Conservation (phyloP, 208 protist genomes). For the Leishmania major region DNA sequence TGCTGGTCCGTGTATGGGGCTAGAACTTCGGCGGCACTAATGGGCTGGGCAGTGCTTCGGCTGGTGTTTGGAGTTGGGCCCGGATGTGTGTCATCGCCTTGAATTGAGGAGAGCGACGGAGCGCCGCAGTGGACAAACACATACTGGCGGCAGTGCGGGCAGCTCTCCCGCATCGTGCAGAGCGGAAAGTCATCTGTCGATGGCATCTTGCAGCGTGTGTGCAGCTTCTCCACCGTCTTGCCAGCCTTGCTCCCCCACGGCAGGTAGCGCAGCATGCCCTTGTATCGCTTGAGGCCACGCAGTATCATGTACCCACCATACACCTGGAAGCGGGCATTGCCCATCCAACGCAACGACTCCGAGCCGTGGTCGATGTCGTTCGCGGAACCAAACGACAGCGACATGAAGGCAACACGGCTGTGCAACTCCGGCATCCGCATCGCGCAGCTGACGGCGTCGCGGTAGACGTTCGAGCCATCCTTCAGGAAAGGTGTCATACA, state of each 20-base stretch:
- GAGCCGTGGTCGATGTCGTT: conserved; percentile 88
- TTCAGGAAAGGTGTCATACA: conserved; percentile 44
- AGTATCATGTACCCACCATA: conserved; percentile 73
- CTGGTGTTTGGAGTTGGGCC: conserved; percentile 9
- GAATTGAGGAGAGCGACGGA: conserved; percentile 8
- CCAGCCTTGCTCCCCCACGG: conserved; percentile 60
- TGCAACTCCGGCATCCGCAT: conserved; percentile 45
- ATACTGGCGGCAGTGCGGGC: conserved; percentile 68
- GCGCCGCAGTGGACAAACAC: conserved; percentile 12
- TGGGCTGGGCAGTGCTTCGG: neutral
- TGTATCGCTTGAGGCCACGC: conserved; percentile 57
- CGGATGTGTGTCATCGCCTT: conserved; percentile 13
- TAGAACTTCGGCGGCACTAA: conserved; percentile 18
- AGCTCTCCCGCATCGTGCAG: conserved; percentile 69
- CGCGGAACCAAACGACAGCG: conserved; percentile 76
- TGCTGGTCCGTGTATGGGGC: conserved; percentile 34
- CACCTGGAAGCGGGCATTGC: conserved; percentile 77
- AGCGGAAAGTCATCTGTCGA: conserved; percentile 37
- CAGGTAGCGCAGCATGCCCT: conserved; percentile 68
- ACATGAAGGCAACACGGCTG: conserved; percentile 84
- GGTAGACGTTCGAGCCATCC: conserved; percentile 51
- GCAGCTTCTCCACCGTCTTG: conserved; percentile 64
- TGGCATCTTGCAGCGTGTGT: conserved; percentile 44
- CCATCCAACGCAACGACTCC: conserved; percentile 88
- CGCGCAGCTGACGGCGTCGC: conserved; percentile 39